Percentiles rank a stretch among this genome's conserved stretches.
These are phyloP conservation scores for Paxillus involutus DNA, from an alignment of 768 basidiomycete species.

Conservation along the genomic window DNA sequence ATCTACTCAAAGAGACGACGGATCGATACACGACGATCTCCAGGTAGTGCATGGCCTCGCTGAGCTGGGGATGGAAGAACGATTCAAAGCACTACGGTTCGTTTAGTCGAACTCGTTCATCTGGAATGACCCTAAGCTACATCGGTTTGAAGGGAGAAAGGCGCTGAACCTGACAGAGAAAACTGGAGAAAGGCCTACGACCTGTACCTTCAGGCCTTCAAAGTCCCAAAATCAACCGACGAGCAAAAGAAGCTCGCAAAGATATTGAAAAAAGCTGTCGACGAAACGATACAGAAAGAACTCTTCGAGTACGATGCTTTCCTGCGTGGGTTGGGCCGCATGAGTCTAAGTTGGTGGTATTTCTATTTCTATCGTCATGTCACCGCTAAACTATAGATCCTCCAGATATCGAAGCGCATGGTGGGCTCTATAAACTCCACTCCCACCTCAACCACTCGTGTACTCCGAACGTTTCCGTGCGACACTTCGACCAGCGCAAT, in stretches of 20 bases:
- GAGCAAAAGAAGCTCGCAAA: constrained; percentile 60
- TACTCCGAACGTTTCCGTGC: constrained; percentile 73
- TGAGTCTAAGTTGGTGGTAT: constrained; percentile 69
- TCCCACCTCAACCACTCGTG: constrained; percentile 89
- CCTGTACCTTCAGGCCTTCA: constrained; percentile 62
- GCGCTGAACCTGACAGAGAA: constrained; percentile 56
- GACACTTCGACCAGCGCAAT: constrained; percentile 69
- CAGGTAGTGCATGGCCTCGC: constrained; percentile 61
- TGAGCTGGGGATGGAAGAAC: constrained; percentile 74
- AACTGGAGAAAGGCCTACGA: constrained; percentile 68
- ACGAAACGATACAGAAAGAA: constrained; percentile 49
- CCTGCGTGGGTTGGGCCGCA: constrained; percentile 68
- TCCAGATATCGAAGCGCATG: constrained; percentile 79
- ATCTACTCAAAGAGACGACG: constrained; percentile 47
- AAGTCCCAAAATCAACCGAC: constrained; percentile 45
- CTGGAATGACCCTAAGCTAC: background rate
- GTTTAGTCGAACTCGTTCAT: background rate
- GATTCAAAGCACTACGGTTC: constrained; percentile 38
- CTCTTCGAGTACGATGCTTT: constrained; percentile 81
- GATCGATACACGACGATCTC: constrained; percentile 43
- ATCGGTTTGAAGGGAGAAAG: constrained; percentile 27
- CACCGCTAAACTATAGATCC: background rate
- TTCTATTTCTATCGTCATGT: background rate
- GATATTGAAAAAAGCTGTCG: constrained; percentile 50
- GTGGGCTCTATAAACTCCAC: constrained; percentile 83